Base-by-base conservation (phyloP, 129 eudicot genomes). In the Logfia minima region DNA sequence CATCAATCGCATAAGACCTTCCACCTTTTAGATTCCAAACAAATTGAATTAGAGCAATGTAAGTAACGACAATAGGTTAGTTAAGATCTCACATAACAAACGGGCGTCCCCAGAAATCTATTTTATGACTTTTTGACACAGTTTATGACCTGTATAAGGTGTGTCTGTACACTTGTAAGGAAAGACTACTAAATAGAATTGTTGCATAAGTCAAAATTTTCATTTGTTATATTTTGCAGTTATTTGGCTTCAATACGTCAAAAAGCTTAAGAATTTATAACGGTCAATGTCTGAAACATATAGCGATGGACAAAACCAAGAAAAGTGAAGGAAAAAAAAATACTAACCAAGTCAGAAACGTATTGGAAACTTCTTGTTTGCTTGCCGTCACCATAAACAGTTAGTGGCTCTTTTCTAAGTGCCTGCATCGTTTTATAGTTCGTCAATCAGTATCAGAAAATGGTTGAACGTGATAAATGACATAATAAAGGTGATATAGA, bases 361-460 rank as follows among this genome's bases (percentile, higher is more conserved):
- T 71, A 93, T 79, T 90, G 98, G 84, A 93, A 93, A 84, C 98
- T 93, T 73, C 98, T 87, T 26, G 98, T 93, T 68, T 93, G 98
- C 84, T 90, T 90, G 39, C 98, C 98, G 34, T 93, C 98, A 24
- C 96, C 98, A 69, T 93, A 90, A 62, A 93, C 98, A 3, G 98
- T 93, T 77, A 93, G 78, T 55, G 98, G 96, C 79, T 88, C 93
- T 86, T 90, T 93, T 81, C 98, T 90, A 67, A 93, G 77, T 19
- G 97, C 97, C 96, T 93, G 80, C 72, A 81, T 68, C 51, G 52
- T 56, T 22, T 31, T 18, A 37, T 19, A 43, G 52, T 45, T 37
- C 23, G 8, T 45, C 14, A 52, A 65, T 26, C 59, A 72, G 26
- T 66, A 75, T 48, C 13, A 68, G 18, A 21, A 75, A 28, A 31